Evolutionary conservation across 2,329 filamentous ascomycete species (phyloP), one percentile per base, ranked within the genome.

Genomic region (Exophiala lecanii-corni): DNA sequence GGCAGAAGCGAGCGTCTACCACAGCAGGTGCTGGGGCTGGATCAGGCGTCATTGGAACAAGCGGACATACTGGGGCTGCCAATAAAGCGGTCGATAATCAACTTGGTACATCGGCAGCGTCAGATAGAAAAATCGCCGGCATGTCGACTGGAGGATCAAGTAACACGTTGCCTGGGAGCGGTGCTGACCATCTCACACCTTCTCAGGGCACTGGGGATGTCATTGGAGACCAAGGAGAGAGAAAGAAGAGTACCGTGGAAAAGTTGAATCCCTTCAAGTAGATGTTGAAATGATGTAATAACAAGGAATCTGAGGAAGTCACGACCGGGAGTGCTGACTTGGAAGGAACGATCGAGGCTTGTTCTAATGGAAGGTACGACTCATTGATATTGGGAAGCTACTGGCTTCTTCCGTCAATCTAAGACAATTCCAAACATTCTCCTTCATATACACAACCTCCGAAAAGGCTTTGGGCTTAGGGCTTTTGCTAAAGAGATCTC

Each of bases 11-110:
- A 32, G 33, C 52, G 2, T 51, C 47, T 16, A 43, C 39, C n/a
- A 50, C 50, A 16, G 50, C 47, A 4, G 47, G 45, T 17, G 25
- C 43, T 6, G 50, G 50, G 17, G 41, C 47, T 17, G 52, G 52
- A 33, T 41, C 45, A 28, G 52, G 50, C 12, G 37, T 53, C 25
- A 47, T 51, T 18, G 52, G 52, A 5, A 52, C 49, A n/a, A 48
- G 47, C 16, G 50, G 50, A 21, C 50, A 53, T 28, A 16, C 40
- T 21, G 52, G 50, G 4, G 41, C 48, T 9, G 36, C 36, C 18
- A 50, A 49, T 33, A 45, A 21, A 19, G 39, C 9, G 21, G 18
- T 15, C n/a, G 38, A 36, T 5, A 13, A 28, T 13, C 23, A 26
- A 12, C 20, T 40, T 9, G 32, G n/a, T n/a, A 20, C 39, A 10